Base-by-base conservation (phyloP, 2,329 filamentous ascomycete species). In the Pleomassaria siparia region DNA sequence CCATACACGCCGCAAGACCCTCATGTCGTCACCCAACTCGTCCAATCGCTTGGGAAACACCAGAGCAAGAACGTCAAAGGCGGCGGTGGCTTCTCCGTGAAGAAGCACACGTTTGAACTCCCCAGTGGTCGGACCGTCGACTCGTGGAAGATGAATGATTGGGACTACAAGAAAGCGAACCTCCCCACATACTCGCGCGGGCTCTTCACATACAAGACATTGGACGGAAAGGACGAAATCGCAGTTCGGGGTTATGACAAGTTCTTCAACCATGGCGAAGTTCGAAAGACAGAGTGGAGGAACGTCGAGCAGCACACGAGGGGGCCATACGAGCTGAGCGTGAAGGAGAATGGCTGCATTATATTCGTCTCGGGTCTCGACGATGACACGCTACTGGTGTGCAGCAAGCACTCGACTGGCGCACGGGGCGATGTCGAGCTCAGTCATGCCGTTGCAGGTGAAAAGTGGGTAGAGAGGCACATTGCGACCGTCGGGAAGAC, bases 341-440 rank as follows among this genome's bases (percentile, higher is more conserved):
- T 97, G 43, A 99, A 99, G 74, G 94, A 99, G 73, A 99, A 99
- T 63, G 94, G 94, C n/a, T 99, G 94, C 72, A 99, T 99, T 71
- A 96, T 99, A 59, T 99, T 99, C 75, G 85, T 99, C 36, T 87
- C 91, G 13, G 94, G 91, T 12, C 78, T 99, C 18, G 89, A 95
- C 62, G 91, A 96, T 62, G 91, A 84, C 28, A 90, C 89, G 1
- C 77, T 99, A 9, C 77, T 99, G 7, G 91, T 99, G n/a, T 97
- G 92, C 81, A 97, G 92, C 79, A 99, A 99, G 68, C 94, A 99
- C 70, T 97, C 94, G 0, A 97, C 91, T 0, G 94, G 94, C 6
- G 77, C 83, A 20, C 82, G 92, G n/a, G 73, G 72, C 18, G 89
- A 95, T 64, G 73, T 77, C 4, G 80, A 84, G 24, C 56, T 88